A percentile compares a stretch with the other conserved stretches of the same genome.
phyloP scores from a whole-genome alignment of 2,329 filamentous ascomycete genomes.

The Fusarium setosum region DNA sequence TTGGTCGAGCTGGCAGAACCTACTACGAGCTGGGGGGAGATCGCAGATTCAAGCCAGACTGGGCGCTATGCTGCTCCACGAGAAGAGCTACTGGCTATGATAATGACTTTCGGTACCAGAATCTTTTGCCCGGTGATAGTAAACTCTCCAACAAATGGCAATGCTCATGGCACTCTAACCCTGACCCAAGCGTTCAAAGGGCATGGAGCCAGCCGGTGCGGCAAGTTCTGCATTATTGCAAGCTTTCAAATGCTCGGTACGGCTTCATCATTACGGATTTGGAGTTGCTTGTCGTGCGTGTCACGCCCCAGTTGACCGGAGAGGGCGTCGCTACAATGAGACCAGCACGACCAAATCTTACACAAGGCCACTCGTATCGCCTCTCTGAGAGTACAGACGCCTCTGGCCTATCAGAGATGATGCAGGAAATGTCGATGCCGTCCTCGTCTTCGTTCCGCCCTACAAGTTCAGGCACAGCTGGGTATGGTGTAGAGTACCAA shows the following conservation, averaged over 20 bases:
- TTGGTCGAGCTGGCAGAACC: background rate
- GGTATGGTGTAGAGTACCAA: background rate
- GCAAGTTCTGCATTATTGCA: background rate
- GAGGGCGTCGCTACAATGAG: background rate
- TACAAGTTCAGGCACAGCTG: background rate
- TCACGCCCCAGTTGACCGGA: background rate
- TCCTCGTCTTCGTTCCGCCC: background rate
- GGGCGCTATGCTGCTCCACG: background rate
- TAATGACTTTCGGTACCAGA: background rate
- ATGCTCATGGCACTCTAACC: background rate
- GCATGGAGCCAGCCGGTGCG: background rate
- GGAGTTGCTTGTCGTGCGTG: slow-evolving; percentile 48
- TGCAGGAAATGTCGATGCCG: background rate
- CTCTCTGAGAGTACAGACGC: background rate
- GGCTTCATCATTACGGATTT: slow-evolving; percentile 47
- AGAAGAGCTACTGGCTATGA: background rate
- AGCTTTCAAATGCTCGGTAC: background rate
- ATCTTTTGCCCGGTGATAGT: background rate
- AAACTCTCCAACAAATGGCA: slow-evolving; percentile 2
- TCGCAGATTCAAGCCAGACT: background rate
- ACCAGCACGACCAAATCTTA: background rate
- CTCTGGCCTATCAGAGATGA: background rate
- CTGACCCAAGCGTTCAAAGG: background rate
- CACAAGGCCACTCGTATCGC: background rate
- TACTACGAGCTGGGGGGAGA: background rate